Conservation (phyloP, 495 filamentous ascomycete species). For the Penicillium daleae region DNA sequence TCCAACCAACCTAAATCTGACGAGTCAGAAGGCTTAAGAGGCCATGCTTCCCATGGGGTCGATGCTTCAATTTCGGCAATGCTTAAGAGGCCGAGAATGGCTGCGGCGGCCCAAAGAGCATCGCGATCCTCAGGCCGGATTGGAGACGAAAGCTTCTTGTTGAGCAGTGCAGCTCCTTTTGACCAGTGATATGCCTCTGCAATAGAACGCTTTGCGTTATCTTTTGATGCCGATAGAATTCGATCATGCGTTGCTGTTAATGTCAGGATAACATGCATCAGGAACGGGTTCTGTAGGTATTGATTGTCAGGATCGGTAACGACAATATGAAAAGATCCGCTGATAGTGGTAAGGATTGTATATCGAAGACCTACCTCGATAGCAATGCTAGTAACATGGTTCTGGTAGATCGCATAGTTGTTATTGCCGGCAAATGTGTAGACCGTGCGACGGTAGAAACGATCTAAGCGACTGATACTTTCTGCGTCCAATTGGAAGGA, state of each 20-base stretch:
- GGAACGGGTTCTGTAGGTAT: slow-evolving; percentile 38
- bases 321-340: background rate
- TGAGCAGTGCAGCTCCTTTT: slow-evolving; percentile 36
- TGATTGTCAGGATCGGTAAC: background rate
- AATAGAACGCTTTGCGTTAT: slow-evolving; percentile 17
- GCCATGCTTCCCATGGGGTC: slow-evolving; percentile 37
- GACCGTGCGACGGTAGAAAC: slow-evolving; percentile 36
- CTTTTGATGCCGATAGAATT: slow-evolving; percentile 16
- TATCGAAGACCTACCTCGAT: slow-evolving; percentile 11
- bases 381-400: slow-evolving; percentile 16
- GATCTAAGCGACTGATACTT: slow-evolving; percentile 31
- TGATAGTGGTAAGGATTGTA: background rate
- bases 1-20: slow-evolving; percentile 42
- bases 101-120: slow-evolving; percentile 47
- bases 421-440: slow-evolving; percentile 29
- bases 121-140: slow-evolving; percentile 40
- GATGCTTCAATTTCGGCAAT: slow-evolving; percentile 38
- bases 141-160: slow-evolving; percentile 29
- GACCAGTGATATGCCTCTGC: slow-evolving; percentile 42
- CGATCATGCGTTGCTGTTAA: slow-evolving; percentile 43
- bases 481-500: slow-evolving; percentile 31
- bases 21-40: slow-evolving; percentile 31
- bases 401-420: slow-evolving; percentile 21
- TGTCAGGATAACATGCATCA: slow-evolving; percentile 46
- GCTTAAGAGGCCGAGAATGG: slow-evolving; percentile 38